Conservation (phyloP, 495 filamentous ascomycete genomes). For the Chaetomium cochliodes region DNA sequence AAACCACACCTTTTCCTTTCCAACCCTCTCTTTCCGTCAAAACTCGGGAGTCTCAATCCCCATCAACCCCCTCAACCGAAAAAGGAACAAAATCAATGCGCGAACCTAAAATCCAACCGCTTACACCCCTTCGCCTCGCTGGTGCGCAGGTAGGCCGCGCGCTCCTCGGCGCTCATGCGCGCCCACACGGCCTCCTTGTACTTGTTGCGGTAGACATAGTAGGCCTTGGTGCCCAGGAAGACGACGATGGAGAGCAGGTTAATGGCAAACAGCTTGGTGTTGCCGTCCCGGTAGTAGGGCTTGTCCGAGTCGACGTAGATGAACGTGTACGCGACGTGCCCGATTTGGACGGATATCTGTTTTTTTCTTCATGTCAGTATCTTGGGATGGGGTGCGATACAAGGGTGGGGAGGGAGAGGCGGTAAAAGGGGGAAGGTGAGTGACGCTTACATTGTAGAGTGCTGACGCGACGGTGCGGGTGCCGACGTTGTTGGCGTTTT, state of each 20-base stretch:
- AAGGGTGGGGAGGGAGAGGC: neutral
- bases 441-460: conserved; percentile 56
- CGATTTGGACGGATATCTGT: conserved; percentile 20
- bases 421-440: neutral
- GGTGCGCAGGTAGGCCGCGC: conserved; percentile 60
- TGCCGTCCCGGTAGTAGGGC: conserved; percentile 64
- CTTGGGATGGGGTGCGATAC: neutral
- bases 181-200: conserved; percentile 43
- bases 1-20: neutral
- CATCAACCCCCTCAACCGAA: too few relatives aligned
- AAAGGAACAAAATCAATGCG: conserved; percentile 31
- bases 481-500: conserved; percentile 48
- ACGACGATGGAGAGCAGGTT: conserved; percentile 53
- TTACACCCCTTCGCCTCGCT: conserved; percentile 71
- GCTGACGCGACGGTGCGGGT: conserved; percentile 63
- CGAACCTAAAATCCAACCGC: conserved; percentile 59
- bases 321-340: conserved; percentile 9
- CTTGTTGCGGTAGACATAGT: conserved; percentile 63
- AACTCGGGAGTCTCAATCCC: too few relatives aligned
- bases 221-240: conserved; percentile 57
- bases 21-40: too few relatives aligned
- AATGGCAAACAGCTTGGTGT: conserved; percentile 61
- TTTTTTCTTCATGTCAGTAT: too few relatives aligned
- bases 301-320: conserved; percentile 65
- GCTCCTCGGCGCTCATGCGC: conserved; percentile 61